These are phyloP conservation scores for Aurinia saxatilis DNA, from an alignment of 345 rosid species.

Conservation along the genomic window DNA sequence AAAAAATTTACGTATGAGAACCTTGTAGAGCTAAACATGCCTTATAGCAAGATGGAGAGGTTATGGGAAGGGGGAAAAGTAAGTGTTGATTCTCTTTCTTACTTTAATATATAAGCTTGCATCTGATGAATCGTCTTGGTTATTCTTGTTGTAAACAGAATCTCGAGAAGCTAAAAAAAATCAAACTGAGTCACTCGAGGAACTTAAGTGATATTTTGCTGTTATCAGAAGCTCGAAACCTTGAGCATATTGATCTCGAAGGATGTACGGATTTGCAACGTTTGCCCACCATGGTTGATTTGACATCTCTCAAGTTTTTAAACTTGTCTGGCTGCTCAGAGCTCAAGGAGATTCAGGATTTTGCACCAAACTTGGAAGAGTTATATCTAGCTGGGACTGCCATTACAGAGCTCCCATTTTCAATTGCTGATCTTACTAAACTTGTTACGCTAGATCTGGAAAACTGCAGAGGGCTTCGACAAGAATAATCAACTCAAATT, in stretches of 20 bases:
- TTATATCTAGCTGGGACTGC: conserved; percentile 15
- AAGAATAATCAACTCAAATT: too few species aligned
- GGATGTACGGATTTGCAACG: background rate
- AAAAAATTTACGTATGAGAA: background rate
- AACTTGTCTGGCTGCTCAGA: conserved; percentile 9
- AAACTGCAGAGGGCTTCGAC: too few species aligned
- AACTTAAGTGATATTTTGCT: background rate
- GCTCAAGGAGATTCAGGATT: conserved; percentile 4
- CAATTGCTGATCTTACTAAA: background rate
- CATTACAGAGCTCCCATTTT: conserved; percentile 3
- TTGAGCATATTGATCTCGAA: conserved; percentile 22
- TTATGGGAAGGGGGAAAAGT: conserved; percentile 23
- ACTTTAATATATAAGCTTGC: background rate
- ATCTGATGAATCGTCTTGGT: background rate
- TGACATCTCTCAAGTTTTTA: conserved; percentile 9
- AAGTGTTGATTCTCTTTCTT: background rate
- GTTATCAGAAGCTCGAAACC: conserved; percentile 4
- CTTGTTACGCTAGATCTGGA: background rate
- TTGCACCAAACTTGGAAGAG: conserved; percentile 9
- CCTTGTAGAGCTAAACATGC: conserved; percentile 22
- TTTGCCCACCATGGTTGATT: background rate
- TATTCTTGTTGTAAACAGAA: conserved; percentile 2
- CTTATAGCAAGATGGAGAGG: conserved; percentile 9
- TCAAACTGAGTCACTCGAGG: conserved; percentile 8
- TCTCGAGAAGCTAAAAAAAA: background rate